phyloP scores from a whole-genome alignment of 1,139 yeast species.

The Pichia sp. region DNA sequence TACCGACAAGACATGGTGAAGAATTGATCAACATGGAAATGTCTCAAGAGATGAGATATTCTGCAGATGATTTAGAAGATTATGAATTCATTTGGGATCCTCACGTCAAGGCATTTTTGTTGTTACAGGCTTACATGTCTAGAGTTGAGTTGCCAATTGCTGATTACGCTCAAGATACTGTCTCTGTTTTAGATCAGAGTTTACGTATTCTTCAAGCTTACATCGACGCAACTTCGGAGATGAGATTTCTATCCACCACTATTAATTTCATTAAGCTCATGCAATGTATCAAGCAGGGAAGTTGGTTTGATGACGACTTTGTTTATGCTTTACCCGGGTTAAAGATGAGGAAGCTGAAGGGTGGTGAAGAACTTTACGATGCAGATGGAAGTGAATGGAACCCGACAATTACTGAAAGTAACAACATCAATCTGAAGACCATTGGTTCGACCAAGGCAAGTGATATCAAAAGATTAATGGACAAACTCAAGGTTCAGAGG shows the following conservation, averaged over 20 bases:
- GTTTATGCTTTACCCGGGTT: slow-evolving; percentile 69
- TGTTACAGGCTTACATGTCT: slow-evolving; percentile 82
- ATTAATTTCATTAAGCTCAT: slow-evolving; percentile 57
- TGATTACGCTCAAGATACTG: slow-evolving; percentile 90
- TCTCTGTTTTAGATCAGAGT: slow-evolving; percentile 88
- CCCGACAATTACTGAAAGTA: slow-evolving; percentile 23
- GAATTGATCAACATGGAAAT: slow-evolving; percentile 87
- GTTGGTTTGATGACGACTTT: slow-evolving; percentile 79
- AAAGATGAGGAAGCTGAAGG: slow-evolving; percentile 22
- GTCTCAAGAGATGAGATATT: slow-evolving; percentile 73
- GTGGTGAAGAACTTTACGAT: slow-evolving; percentile 17
- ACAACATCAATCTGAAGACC: slow-evolving; percentile 24
- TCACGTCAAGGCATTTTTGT: slow-evolving; percentile 81
- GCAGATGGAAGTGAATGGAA: slow-evolving; percentile 24
- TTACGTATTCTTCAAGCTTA: slow-evolving; percentile 90
- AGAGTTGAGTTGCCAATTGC: slow-evolving; percentile 87
- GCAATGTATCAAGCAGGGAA: slow-evolving; percentile 86
- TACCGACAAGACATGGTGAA: slow-evolving; percentile 94
- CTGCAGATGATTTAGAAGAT: slow-evolving; percentile 58
- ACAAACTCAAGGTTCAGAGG: slow-evolving; percentile 31
- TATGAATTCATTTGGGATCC: slow-evolving; percentile 85
- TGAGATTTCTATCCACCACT: slow-evolving; percentile 63
- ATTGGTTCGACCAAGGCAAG: slow-evolving; percentile 25
- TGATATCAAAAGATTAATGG: slow-evolving; percentile 31
- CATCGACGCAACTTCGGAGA: slow-evolving; percentile 82